Base-by-base conservation (phyloP, 2,329 filamentous ascomycete genomes). In the Pseudopithomyces chartarum region DNA sequence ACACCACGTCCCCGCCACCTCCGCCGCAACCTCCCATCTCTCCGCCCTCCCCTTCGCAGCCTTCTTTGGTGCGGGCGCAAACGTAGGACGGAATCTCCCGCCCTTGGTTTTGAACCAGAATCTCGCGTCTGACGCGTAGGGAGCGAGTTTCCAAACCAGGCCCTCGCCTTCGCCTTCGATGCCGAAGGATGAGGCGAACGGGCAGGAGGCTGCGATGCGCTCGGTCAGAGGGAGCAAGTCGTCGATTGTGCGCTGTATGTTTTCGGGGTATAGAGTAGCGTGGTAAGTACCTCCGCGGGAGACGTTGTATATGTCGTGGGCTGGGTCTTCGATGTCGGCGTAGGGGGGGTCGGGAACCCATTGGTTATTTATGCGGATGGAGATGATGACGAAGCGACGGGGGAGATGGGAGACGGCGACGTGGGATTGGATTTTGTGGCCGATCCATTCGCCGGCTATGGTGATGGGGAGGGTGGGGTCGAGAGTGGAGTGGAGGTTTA, bases 391-490 rank as follows among this genome's bases (percentile, higher is more conserved):
- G 34, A 73, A 59, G 29, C 67, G 68, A 6, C 62, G 66, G 0
- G 66, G 66, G 6, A 73, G 61, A 4, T 60, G 55, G 1, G 62
- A 55, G 1, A 71, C 57, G 6, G 67, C 69, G 13, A 71, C 64
- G n/a, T 55, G 58, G 56, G 67, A 70, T 57, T 71, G 69, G 12
- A 71, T 66, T 12, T 60, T 66, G 11, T 60, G 32, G 23, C 69
- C 67, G 13, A 73, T 66, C 68, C 68, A 73, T 51, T 73, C 68
- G 8, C 70, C 70, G 0, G 68, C 68, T n/a, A 73, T 67, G 2
- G 64, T 56, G 2, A 71, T 17, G 1, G 68, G 66, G 1, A 51
- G 29, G n/a, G 22, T 40, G 2, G 46, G 20, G 17, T 62, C 53
- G 1, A 68, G n/a, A 2, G 23, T 3, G 1, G 19, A 6, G 23